Conservation (phyloP, 495 filamentous ascomycete species). For the Aspergillus funiculosus region DNA sequence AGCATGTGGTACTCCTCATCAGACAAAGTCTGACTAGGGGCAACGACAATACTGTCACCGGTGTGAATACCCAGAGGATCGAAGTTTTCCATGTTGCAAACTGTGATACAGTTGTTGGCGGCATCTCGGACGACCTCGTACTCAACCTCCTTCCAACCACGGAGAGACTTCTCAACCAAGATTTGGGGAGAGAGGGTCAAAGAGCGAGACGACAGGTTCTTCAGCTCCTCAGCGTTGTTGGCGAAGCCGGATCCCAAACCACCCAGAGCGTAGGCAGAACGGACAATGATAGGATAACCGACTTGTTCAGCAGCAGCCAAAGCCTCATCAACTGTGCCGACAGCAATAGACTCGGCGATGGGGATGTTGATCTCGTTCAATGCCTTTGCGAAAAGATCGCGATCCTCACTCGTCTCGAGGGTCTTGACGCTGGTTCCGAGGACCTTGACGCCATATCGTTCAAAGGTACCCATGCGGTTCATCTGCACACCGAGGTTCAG, state of each 20-base stretch:
- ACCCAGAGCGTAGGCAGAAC: slow-evolving; percentile 91
- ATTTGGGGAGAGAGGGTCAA: slow-evolving; percentile 96
- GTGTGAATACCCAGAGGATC: slow-evolving; percentile 95
- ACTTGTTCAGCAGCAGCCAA: slow-evolving; percentile 77
- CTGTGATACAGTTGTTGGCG: slow-evolving; percentile 95
- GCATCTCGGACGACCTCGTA: slow-evolving; percentile 96
- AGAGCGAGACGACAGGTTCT: slow-evolving; percentile 85
- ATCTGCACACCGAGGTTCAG: slow-evolving; percentile 96
- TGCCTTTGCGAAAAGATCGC: slow-evolving; percentile 91
- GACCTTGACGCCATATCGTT: slow-evolving; percentile 89
- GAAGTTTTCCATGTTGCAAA: slow-evolving; percentile 99
- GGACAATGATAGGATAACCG: slow-evolving; percentile 96
- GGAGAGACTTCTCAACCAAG: slow-evolving; percentile 97
- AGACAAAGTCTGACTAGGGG: slow-evolving; percentile 89
- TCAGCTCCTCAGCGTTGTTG: slow-evolving; percentile 84
- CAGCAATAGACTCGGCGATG: slow-evolving; percentile 91
- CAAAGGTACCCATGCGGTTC: slow-evolving; percentile 92
- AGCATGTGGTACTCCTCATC: slow-evolving; percentile 99
- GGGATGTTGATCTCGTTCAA: slow-evolving; percentile 92
- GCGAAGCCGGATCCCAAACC: slow-evolving; percentile 98
- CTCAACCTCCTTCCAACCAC: slow-evolving; percentile 98
- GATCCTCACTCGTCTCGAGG: slow-evolving; percentile 88
- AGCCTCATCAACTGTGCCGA: slow-evolving; percentile 83
- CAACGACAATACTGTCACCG: slow-evolving; percentile 94
- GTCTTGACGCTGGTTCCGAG: slow-evolving; percentile 93